These are phyloP conservation scores for Epichloe typhina DNA, from an alignment of 2,329 filamentous ascomycete genomes.

Conservation along the genomic window DNA sequence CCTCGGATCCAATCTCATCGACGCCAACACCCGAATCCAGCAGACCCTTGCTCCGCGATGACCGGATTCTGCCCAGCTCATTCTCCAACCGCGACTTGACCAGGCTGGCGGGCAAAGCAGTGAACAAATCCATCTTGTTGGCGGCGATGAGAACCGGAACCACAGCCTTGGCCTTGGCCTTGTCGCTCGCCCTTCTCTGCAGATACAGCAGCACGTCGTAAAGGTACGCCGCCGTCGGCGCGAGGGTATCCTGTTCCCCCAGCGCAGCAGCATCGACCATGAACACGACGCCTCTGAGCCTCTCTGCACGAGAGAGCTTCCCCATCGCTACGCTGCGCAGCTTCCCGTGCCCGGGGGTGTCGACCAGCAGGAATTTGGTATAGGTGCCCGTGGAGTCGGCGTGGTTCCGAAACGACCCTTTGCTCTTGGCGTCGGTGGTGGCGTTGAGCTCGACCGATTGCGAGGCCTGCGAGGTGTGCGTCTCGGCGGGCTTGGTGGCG, in stretches of 20 bases:
- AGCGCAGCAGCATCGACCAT: conserved; percentile 73
- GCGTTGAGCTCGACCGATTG: conserved; percentile 43
- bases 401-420: conserved; percentile 39
- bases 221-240: conserved; percentile 68
- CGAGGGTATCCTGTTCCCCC: conserved; percentile 44
- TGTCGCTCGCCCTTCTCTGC: conserved; percentile 53
- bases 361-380: conserved; percentile 62
- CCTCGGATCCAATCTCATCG: conserved; percentile 47
- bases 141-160: conserved; percentile 74
- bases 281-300: conserved; percentile 66
- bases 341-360: conserved; percentile 90
- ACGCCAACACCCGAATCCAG: conserved; percentile 66
- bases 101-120: conserved; percentile 66
- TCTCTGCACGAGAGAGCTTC: conserved; percentile 29
- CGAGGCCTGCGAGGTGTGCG: conserved; percentile 41
- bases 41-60: conserved; percentile 65
- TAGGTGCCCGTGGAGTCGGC: conserved; percentile 41
- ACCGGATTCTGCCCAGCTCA: conserved; percentile 68
- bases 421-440: conserved; percentile 30
- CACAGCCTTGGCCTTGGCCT: conserved; percentile 20
- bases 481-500: conserved; percentile 30
- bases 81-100: conserved; percentile 65
- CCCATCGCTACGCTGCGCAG: conserved; percentile 58
- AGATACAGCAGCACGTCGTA: conserved; percentile 78
- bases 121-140: conserved; percentile 95